A percentile compares a stretch with the other conserved stretches of the same genome.
Evolutionary conservation across 495 filamentous ascomycete species (phyloP).

Genomic region (Aspergillus homomorphus): DNA sequence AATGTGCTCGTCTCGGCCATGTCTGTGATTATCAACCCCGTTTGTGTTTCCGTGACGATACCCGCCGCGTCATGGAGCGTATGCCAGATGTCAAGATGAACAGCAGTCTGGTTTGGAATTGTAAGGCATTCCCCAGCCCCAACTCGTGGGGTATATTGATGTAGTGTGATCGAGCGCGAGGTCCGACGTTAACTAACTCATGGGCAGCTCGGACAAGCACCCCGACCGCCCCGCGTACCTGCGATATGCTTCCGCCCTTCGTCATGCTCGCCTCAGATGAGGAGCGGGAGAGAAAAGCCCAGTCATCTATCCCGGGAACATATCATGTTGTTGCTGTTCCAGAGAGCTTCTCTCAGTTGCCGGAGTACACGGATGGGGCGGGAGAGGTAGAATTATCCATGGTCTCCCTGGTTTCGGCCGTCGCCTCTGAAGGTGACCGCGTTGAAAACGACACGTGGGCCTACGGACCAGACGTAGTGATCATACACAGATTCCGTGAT

Average conservation of each 20-base stretch:
- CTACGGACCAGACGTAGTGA: slow-evolving; percentile 45
- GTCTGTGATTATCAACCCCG: slow-evolving; percentile 56
- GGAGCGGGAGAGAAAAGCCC: slow-evolving; percentile 57
- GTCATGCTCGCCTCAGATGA: slow-evolving; percentile 55
- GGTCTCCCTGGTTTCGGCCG: slow-evolving; percentile 13
- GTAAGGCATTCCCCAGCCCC: slow-evolving; percentile 31
- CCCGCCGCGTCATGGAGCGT: slow-evolving; percentile 51
- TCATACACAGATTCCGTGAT: slow-evolving; percentile 51
- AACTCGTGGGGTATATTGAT: slow-evolving; percentile 1
- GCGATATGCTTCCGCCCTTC: slow-evolving; percentile 51
- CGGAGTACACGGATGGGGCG: slow-evolving; percentile 47
- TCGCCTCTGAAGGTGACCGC: slow-evolving; percentile 21
- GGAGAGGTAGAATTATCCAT: slow-evolving; percentile 18
- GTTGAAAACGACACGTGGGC: slow-evolving; percentile 19
- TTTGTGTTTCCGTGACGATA: slow-evolving; percentile 55
- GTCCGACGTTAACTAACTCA: slow-evolving; percentile 6
- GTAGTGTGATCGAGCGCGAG: not conserved
- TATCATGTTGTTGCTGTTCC: slow-evolving; percentile 56
- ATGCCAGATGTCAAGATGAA: slow-evolving; percentile 51
- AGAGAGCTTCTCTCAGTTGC: slow-evolving; percentile 51
- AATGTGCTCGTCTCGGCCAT: slow-evolving; percentile 56
- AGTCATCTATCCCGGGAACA: slow-evolving; percentile 50
- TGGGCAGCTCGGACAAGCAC: not conserved
- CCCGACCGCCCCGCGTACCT: slow-evolving; percentile 1
- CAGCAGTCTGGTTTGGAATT: slow-evolving; percentile 53